phyloP scores from a whole-genome alignment of 1,284 basidiomycete species.

The Moesziomyces antarcticus region DNA sequence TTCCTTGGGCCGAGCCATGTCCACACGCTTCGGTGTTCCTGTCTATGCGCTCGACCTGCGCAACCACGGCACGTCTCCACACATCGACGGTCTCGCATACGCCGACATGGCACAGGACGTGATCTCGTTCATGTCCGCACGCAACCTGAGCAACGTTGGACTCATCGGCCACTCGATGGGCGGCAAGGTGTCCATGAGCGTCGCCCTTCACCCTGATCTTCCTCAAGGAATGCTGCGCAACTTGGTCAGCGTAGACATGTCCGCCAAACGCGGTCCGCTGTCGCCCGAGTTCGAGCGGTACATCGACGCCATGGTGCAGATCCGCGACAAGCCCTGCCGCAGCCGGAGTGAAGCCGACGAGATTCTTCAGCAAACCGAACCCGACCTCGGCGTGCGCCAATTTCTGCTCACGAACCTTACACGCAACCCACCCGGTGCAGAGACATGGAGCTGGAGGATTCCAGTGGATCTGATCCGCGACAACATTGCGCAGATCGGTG shows the following conservation, averaged over 20 bases:
- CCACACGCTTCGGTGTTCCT: slow-evolving; percentile 73
- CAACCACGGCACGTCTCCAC: slow-evolving; percentile 84
- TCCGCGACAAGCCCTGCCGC: slow-evolving; percentile 73
- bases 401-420: slow-evolving; percentile 86
- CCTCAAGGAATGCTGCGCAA: slow-evolving; percentile 70
- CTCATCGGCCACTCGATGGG: slow-evolving; percentile 90
- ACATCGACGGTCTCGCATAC: slow-evolving; percentile 78
- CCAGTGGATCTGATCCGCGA: slow-evolving; percentile 77
- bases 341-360: slow-evolving; percentile 76
- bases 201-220: slow-evolving; percentile 75
- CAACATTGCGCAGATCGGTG: slow-evolving; percentile 76
- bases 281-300: slow-evolving; percentile 75
- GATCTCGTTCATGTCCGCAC: slow-evolving; percentile 71
- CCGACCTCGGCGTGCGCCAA: slow-evolving; percentile 75
- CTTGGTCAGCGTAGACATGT: slow-evolving; percentile 84
- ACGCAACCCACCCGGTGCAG: slow-evolving; percentile 60
- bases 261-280: slow-evolving; percentile 75
- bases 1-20: slow-evolving; percentile 77
- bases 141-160: slow-evolving; percentile 72
- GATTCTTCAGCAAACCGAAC: slow-evolving; percentile 75
- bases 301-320: slow-evolving; percentile 77
- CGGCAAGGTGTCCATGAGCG: slow-evolving; percentile 84
- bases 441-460: slow-evolving; percentile 75
- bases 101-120: slow-evolving; percentile 78
- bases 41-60: slow-evolving; percentile 83